A percentile compares a stretch with the other conserved stretches of the same genome.
phyloP scores from a whole-genome alignment of 2,329 filamentous ascomycete genomes.

The Fusarium citri region DNA sequence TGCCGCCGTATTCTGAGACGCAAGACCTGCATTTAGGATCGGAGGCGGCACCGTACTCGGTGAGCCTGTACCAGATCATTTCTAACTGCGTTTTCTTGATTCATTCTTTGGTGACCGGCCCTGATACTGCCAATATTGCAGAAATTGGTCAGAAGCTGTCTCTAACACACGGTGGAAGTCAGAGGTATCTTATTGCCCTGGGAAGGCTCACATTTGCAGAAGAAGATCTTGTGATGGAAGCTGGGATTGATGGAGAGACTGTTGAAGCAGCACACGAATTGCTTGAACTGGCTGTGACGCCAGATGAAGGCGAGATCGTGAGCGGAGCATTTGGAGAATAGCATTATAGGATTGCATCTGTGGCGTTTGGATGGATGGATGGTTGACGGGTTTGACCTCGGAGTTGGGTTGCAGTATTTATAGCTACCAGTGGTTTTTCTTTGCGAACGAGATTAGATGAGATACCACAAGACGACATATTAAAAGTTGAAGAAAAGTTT shows the following conservation, averaged over 20 bases:
- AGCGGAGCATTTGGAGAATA: constrained; percentile 56
- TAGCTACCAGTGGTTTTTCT: constrained; percentile 12
- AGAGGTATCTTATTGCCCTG: constrained; percentile 84
- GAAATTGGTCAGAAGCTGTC: constrained; percentile 79
- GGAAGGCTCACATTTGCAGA: constrained; percentile 86
- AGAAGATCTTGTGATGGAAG: constrained; percentile 82
- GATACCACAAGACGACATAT: constrained; percentile 20
- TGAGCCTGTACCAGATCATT: constrained; percentile 59
- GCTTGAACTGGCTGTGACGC: constrained; percentile 82
- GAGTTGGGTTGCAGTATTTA: constrained; percentile 5
- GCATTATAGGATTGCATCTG: constrained; percentile 13
- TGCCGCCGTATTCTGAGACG: constrained; percentile 37
- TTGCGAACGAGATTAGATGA: constrained; percentile 16
- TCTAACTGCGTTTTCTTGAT: constrained; percentile 62
- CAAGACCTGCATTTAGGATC: constrained; percentile 7
- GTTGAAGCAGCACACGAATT: constrained; percentile 85
- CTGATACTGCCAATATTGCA: constrained; percentile 56
- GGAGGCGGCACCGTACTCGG: constrained; percentile 35
- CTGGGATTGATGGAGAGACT: constrained; percentile 80
- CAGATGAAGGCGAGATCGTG: constrained; percentile 69
- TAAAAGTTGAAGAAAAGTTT: neutral
- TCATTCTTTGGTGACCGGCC: constrained; percentile 64
- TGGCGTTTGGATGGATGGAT: constrained; percentile 35
- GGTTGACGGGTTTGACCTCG: neutral
- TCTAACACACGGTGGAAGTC: constrained; percentile 76